These are phyloP conservation scores for Neofusicoccum kwambonambiense DNA, from an alignment of 2,329 filamentous ascomycete genomes.

Conservation along the genomic window DNA sequence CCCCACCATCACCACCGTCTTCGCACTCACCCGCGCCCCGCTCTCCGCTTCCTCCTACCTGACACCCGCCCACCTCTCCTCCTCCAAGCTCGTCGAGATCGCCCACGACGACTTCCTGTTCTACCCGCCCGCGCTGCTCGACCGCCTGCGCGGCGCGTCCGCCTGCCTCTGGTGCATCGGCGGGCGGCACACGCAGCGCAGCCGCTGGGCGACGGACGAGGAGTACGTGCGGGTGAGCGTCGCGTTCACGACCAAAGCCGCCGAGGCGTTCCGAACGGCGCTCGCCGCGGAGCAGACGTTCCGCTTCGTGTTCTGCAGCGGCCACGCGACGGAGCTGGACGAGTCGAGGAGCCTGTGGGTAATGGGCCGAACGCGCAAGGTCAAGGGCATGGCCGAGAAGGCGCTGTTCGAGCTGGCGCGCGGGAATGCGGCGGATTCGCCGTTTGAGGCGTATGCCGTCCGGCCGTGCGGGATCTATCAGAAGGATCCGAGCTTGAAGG, in stretches of 20 bases:
- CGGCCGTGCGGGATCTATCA: neutral
- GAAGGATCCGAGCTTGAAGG: neutral
- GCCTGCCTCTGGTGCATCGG: neutral
- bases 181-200: conserved; percentile 2
- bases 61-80: neutral
- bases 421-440: neutral
- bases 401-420: neutral
- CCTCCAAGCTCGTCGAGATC: neutral
- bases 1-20: neutral
- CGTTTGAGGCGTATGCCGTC: neutral
- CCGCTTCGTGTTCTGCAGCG: neutral
- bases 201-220: neutral
- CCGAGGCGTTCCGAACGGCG: neutral
- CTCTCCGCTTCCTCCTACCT: neutral
- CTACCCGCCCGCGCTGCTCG: neutral
- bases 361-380: neutral
- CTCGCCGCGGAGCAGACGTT: neutral
- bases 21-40: neutral
- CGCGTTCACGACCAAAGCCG: neutral
- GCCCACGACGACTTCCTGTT: neutral
- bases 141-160: neutral
- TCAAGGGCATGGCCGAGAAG: neutral
- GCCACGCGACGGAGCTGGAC: neutral
- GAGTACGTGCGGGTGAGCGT: conserved; percentile 3
- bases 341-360: neutral